Conservation (phyloP, 768 basidiomycete species). For the Dentipellis sp. region DNA sequence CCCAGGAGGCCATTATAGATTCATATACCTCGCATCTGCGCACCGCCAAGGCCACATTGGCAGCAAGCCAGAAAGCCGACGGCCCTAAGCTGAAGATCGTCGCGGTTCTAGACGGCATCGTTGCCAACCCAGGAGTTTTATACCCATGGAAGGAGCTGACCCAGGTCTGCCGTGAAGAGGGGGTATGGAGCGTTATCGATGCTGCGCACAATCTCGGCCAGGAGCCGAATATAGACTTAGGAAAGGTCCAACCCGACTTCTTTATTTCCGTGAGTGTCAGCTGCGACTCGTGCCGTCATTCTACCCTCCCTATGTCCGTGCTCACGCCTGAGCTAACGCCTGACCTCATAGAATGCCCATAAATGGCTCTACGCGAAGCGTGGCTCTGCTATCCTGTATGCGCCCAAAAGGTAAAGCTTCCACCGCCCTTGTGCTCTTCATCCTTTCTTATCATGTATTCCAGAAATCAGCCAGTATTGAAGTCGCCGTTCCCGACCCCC, state of each 20-base stretch:
- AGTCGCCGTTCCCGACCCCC: constrained; percentile 49
- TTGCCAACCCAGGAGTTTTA: constrained; percentile 47
- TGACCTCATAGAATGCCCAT: constrained; percentile 56
- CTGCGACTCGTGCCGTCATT: no score
- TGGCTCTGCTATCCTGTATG: constrained; percentile 62
- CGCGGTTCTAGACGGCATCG: constrained; percentile 62
- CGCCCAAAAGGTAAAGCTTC: constrained; percentile 43
- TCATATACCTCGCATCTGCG: constrained; percentile 32
- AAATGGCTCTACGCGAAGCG: constrained; percentile 79
- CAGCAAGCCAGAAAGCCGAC: constrained; percentile 10
- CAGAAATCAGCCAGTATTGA: constrained; percentile 59
- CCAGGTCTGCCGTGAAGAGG: constrained; percentile 50
- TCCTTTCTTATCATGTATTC: neutral
- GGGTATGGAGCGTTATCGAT: constrained; percentile 63
- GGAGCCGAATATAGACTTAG: constrained; percentile 51
- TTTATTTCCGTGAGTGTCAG: constrained; percentile 54
- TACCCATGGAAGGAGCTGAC: constrained; percentile 71
- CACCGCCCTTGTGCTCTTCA: neutral
- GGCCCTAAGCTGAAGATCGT: constrained; percentile 38
- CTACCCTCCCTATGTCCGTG: neutral
- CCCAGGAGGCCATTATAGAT: constrained; percentile 45
- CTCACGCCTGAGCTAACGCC: neutral
- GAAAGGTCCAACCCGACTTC: constrained; percentile 55
- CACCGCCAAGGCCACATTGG: constrained; percentile 18
- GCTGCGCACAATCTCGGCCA: constrained; percentile 77